Evolutionary conservation across 2,329 filamentous ascomycete species (phyloP), one percentile per base, ranked within the genome.

Genomic region (Didymella glomerata): DNA sequence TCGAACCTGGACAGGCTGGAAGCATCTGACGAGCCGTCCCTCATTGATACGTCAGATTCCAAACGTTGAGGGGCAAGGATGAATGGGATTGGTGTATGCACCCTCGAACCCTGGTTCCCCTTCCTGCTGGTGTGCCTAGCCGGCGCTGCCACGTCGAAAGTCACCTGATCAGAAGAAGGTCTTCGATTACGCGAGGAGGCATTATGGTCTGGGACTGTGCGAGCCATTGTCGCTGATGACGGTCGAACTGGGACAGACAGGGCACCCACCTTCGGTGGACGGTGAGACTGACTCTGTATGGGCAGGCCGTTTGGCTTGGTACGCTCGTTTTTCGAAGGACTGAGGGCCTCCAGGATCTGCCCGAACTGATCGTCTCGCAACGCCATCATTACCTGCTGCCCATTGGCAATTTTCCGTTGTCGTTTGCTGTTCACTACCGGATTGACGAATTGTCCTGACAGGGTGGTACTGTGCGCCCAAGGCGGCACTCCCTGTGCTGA

Each of bases 271-370:
- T 66, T 70, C 4, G 66, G 61, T 1, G 63, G 64, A 48, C 45
- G 54, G 54, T 57, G 63, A 54, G 46, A 45, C 25, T 63, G 57
- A 30, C 36, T 36, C 25, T 49, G 49, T 10, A 20, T 16, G 22
- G 44, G 28, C 2, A 53, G 46, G 10, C 48, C 52, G 7, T 46
- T 44, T 9, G 42, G 25, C 34, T 51, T 22, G 30, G 60, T 48
- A 28, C 85, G 92, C 49, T 92, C 91, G 0, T 95, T 96, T 54
- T 68, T 70, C 3, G 68, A 63, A 18, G 68, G 69, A 46, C 68
- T 72, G 22, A 69, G 64, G 1, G 62, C 68, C 30, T 72, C 61
- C 11, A 70, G 66, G 1, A 73, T 58, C 27, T 69, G 65, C 4
- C 68, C 71, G 20, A 74, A 57, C 38, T 75, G 74, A 27, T 76